Conservation (phyloP, 202 grass and related monocot genomes). For the Hordeum pubiflorum region DNA sequence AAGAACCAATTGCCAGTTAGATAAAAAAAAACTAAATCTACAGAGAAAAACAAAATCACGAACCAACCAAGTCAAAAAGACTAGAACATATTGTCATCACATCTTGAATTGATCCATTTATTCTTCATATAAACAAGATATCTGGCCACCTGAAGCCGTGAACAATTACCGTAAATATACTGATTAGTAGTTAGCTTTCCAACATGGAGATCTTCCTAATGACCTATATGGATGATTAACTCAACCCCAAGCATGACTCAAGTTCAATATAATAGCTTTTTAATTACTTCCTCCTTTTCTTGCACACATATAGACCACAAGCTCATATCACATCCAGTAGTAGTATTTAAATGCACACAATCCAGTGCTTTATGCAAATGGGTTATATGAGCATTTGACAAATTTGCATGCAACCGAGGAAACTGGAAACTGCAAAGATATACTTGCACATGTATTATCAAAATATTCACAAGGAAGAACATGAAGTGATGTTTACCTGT, state of each 20-base stretch:
- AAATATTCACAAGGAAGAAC: conserved; percentile 16
- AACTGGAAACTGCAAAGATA: neutral
- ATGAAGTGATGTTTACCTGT: conserved; percentile 46
- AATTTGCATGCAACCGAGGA: neutral
- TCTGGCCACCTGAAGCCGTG: neutral
- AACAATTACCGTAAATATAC: neutral
- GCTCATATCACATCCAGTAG: neutral
- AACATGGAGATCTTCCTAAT: neutral
- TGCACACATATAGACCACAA: neutral
- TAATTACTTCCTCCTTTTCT: neutral
- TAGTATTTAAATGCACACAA: neutral
- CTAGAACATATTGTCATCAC: neutral
- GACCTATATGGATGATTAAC: neutral
- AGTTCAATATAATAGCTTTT: neutral
- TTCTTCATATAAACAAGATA: conserved; percentile 20
- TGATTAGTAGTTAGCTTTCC: conserved; percentile 7
- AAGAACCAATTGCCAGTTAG: conserved; percentile 4
- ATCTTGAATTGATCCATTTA: neutral
- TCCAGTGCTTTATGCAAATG: neutral
- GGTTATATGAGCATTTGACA: neutral
- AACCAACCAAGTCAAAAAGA: conserved; percentile 1
- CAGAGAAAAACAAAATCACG: neutral
- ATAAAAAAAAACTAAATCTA: conserved; percentile 1
- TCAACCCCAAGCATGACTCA: conserved; percentile 2
- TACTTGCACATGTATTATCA: conserved; percentile 9